These are phyloP conservation scores for Fusarium citri DNA, from an alignment of 2,329 filamentous ascomycete species.

Conservation along the genomic window DNA sequence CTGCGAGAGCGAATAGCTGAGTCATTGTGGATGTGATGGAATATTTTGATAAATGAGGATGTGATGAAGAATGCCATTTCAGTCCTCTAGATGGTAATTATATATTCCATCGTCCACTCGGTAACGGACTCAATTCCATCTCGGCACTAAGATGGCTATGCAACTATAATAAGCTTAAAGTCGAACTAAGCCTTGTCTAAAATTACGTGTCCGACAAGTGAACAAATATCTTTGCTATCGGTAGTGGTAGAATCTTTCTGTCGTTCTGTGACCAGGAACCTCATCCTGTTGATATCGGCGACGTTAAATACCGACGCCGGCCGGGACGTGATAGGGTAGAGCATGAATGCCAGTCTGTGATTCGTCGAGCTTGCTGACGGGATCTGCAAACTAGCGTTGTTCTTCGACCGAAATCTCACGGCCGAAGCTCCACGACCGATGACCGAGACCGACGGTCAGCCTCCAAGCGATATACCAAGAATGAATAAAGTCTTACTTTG, in stretches of 20 bases:
- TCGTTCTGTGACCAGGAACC: background rate
- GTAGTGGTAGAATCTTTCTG: background rate
- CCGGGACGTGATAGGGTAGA: background rate
- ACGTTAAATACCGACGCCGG: background rate
- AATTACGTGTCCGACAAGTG: background rate
- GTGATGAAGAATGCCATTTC: no score
- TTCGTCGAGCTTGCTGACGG: background rate
- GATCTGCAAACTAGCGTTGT: background rate
- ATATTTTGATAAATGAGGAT: fast-evolving
- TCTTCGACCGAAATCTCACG: background rate
- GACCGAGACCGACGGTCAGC: background rate
- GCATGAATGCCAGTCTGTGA: background rate
- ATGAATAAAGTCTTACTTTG: no score
- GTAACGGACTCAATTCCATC: background rate
- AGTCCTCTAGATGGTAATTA: background rate
- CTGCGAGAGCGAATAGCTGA: background rate
- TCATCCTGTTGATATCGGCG: background rate
- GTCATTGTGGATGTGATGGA: fast-evolving
- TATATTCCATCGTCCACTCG: fast-evolving
- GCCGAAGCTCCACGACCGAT: background rate
- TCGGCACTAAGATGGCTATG: background rate
- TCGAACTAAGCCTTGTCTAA: background rate
- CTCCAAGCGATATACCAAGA: no score
- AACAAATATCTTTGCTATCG: background rate
- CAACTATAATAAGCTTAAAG: background rate